Percentiles rank a stretch among this genome's conserved stretches.
These are phyloP conservation scores for Claviceps pusilla DNA, from an alignment of 2,329 filamentous ascomycete genomes.

Conservation along the genomic window DNA sequence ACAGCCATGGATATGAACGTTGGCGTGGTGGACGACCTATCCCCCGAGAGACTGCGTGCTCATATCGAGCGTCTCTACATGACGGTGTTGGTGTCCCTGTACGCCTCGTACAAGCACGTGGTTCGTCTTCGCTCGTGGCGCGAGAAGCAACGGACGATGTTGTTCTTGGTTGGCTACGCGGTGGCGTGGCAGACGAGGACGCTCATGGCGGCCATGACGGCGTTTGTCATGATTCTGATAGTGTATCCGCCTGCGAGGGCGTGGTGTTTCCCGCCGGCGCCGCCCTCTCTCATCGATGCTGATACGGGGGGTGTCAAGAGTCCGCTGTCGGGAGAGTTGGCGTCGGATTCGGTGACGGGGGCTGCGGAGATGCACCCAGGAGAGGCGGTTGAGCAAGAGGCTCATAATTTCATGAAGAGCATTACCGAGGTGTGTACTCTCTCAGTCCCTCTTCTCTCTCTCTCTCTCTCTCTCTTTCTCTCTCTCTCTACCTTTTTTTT, in stretches of 20 bases:
- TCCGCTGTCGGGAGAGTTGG: conserved; percentile 59
- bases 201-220: conserved; percentile 12
- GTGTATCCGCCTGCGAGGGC: conserved; percentile 46
- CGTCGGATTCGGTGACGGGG: conserved; percentile 64
- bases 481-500: neutral
- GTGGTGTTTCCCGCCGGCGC: conserved; percentile 61
- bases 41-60: neutral
- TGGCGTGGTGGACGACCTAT: neutral
- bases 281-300: conserved; percentile 54
- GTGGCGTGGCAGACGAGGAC: conserved; percentile 52
- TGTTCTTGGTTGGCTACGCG: conserved; percentile 42
- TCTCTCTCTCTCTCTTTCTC: too few species aligned
- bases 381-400: conserved; percentile 71
- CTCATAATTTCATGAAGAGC: conserved; percentile 62
- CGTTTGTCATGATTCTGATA: conserved; percentile 49
- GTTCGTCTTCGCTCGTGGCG: conserved; percentile 65
- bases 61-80: conserved; percentile 38
- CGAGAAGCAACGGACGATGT: conserved; percentile 51
- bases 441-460: too few species aligned
- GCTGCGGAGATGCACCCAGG: conserved; percentile 73
- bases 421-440: conserved; percentile 36
- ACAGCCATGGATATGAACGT: neutral
- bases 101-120: conserved; percentile 57
- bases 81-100: conserved; percentile 54
- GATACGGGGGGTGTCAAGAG: conserved; percentile 63